Evolutionary conservation across 2,329 filamentous ascomycete genomes (phyloP), one percentile per base, ranked within the genome.

Genomic region (Cytospora leucostoma): DNA sequence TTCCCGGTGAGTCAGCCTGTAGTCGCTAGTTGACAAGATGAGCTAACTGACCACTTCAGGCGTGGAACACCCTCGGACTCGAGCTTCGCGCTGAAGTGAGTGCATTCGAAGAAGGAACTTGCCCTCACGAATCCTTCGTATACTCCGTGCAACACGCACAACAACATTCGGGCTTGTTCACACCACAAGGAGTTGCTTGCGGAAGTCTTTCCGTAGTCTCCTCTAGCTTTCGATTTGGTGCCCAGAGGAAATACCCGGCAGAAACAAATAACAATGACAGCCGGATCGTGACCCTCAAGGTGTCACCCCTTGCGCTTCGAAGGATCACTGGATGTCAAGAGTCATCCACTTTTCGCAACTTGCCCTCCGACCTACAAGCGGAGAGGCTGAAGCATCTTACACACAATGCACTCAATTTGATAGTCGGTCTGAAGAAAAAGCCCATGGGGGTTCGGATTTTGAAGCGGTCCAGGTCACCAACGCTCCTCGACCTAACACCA

Each of bases 401-500:
- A 33, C 34, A 61, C 3, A 47, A 50, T 33, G 61, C 53, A 13
- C 50, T 64, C 15, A 32, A 55, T 37, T 32, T 61, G 13, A 11
- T 61, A 32, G 49, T 66, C 10, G 64, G 64, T 3, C n/a, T 21
- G 11, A 64, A 37, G 21, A 64, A 40, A 15, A 54, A 34, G 15
- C 50, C 37, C 27, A 6, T n/a, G n/a, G 61, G 56, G 3, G 27
- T 61, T 17, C 53, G 34, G 17, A 33, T n/a, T 27, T 12, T 61
- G 49, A 27, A 34, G 33, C 27, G n/a, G 4, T 19, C 32, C 3
- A 37, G 35, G 21, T 54, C 21, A 51, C 47, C 49, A 27, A 54
- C 61, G 7, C 55, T 64, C 33, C 53, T 66, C 27, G 64, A 66
- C 19, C 52, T 66, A 33, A 57, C 64, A 15, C 64, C 64, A 21